phyloP scores from a whole-genome alignment of 2,329 filamentous ascomycete species.

The Kalmusia sp. region DNA sequence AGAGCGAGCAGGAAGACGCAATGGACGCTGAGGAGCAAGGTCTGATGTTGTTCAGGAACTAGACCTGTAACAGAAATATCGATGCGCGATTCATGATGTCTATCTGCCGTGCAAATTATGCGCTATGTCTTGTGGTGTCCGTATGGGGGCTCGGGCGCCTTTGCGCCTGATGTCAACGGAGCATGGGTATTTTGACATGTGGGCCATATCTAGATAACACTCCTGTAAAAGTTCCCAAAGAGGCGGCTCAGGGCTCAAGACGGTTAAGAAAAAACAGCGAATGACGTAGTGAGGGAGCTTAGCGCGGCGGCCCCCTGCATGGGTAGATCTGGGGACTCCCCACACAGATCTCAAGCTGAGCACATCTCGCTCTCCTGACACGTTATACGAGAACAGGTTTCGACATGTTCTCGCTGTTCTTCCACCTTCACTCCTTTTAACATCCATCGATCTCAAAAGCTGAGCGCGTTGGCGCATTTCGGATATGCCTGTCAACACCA shows the following conservation, averaged over 20 bases:
- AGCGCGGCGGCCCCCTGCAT: neutral
- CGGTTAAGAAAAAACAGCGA: neutral
- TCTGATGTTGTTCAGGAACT: slow-evolving; percentile 49
- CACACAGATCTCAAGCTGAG: neutral
- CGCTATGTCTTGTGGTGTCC: too few species aligned
- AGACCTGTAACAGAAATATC: too few species aligned
- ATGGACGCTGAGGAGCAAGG: slow-evolving; percentile 46
- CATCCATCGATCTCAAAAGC: neutral
- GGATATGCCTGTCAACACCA: slow-evolving; percentile 74
- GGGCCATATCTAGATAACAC: too few species aligned
- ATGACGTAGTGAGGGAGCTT: slow-evolving; percentile 3
- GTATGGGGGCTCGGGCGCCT: too few species aligned
- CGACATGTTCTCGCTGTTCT: neutral
- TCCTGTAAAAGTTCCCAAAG: too few species aligned
- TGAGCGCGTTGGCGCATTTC: neutral
- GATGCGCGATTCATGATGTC: too few species aligned
- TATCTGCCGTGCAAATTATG: too few species aligned
- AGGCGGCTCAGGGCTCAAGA: too few species aligned
- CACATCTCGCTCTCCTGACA: neutral
- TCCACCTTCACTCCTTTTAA: neutral
- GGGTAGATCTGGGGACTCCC: neutral
- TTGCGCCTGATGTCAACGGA: too few species aligned
- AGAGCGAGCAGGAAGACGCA: slow-evolving; percentile 44
- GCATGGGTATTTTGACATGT: too few species aligned
- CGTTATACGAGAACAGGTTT: neutral